Evolutionary conservation across 2,329 filamentous ascomycete species (phyloP), one percentile per base, ranked within the genome.

Genomic region (Phialophora expanda): DNA sequence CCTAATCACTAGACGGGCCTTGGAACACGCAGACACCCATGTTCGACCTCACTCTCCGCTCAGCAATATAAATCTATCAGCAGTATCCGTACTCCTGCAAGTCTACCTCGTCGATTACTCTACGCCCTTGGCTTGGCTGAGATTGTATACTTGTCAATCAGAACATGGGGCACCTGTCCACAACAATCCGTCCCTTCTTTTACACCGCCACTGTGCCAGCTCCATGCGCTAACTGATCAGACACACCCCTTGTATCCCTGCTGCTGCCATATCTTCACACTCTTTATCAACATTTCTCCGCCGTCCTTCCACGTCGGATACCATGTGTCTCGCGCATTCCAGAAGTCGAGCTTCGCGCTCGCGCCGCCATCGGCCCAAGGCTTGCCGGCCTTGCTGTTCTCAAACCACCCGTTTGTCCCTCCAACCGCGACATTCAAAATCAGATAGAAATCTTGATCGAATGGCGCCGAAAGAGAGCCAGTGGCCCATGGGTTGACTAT

Each of bases 361-460:
- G 82, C 76, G 59, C 86, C 89, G 17, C 76, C 80, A 75, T 95
- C 89, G 44, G 92, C 82, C 92, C 92, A 96, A 1, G 92, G 92
- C 82, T 96, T 96, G 32, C 84, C 85, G 51, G 83, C 83, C 71
- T 84, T 81, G 20, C 87, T 87, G 75, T 96, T 91, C 74, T 89
- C 81, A 74, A 95, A 96, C 91, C 91, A 96, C 41, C 91, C 91
- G 71, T 93, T 93, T 20, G 89, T 92, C 58, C 87, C 87, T 30
- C 91, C 91, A 7, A 93, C 90, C 11, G 87, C 90, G 3, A 93
- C 81, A 73, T 91, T 91, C 65, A 94, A 75, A 71, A 93, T 89
- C 53, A 94, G 84, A 73, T 91, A 93, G 74, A 93, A 93, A 24
- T 85, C 79, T 70, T 91, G 84, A 73, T 93, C 90, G 72, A 94